phyloP scores from a whole-genome alignment of 805 yeast species.

The Yarrowia bubula region DNA sequence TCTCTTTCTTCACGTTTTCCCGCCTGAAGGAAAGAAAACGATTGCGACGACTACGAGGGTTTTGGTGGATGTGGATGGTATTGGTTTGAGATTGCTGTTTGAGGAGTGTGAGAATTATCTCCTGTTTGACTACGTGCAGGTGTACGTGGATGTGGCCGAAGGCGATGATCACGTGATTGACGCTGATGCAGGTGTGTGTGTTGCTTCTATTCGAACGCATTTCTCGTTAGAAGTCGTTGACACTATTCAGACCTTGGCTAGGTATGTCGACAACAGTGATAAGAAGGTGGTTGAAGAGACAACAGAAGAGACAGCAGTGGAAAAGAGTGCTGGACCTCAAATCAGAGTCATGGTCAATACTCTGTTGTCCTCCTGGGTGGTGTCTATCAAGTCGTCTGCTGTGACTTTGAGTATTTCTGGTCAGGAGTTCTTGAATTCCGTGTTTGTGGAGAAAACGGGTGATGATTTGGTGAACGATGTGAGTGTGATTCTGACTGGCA shows the following conservation, averaged over 20 bases:
- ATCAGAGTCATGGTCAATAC: constrained; percentile 11
- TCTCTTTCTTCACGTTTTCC: constrained; percentile 53
- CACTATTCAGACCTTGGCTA: not conserved
- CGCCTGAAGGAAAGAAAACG: constrained; percentile 28
- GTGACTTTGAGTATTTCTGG: not conserved
- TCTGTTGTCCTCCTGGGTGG: constrained; percentile 15
- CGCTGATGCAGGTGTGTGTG: not conserved
- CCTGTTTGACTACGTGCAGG: constrained; percentile 34
- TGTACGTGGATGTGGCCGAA: not conserved
- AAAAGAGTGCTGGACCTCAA: not conserved
- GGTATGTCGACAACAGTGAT: not conserved
- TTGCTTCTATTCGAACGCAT: constrained; percentile 2
- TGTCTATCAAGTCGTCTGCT: constrained; percentile 4
- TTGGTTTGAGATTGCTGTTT: constrained; percentile 37
- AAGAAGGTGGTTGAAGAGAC: too few species aligned
- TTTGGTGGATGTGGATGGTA: constrained; percentile 37
- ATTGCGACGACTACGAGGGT: constrained; percentile 26
- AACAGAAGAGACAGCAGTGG: not conserved
- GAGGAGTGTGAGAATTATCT: constrained; percentile 39
- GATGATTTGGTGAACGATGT: constrained; percentile 3
- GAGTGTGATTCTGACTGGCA: constrained; percentile 3
- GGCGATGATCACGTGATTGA: not conserved
- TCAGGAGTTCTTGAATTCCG: constrained; percentile 7
- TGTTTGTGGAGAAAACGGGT: constrained; percentile 4
- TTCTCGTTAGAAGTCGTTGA: not conserved